Evolutionary conservation across 805 yeast genomes (phyloP).

Genomic region (Starmerella bombicola): DNA sequence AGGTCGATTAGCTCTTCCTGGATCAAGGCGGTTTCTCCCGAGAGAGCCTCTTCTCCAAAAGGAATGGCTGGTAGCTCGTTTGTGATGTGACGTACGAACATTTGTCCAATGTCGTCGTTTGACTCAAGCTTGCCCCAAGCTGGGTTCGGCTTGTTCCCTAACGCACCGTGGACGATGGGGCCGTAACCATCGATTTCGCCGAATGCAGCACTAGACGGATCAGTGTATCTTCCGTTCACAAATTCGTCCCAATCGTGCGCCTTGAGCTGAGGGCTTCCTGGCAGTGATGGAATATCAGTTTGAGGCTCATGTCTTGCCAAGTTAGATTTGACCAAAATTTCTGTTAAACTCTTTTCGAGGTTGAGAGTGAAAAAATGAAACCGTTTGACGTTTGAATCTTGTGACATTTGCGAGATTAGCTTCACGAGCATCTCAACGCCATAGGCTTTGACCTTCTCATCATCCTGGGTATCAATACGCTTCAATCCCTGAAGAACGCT

Average conservation of each 20-base stretch:
- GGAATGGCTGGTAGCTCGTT: constrained; percentile 71
- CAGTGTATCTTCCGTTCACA: constrained; percentile 92
- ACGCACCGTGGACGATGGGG: constrained; percentile 63
- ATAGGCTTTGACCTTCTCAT: constrained; percentile 73
- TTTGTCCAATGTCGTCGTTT: constrained; percentile 44
- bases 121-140: constrained; percentile 72
- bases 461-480: constrained; percentile 63
- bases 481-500: constrained; percentile 56
- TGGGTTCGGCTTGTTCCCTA: constrained; percentile 50
- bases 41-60: constrained; percentile 78
- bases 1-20: constrained; percentile 79
- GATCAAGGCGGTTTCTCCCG: constrained; percentile 81
- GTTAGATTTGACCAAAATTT: constrained; percentile 54
- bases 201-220: constrained; percentile 88
- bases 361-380: constrained; percentile 89
- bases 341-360: constrained; percentile 83
- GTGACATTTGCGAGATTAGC: constrained; percentile 58
- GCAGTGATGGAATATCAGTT: not conserved
- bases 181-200: constrained; percentile 98
- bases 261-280: constrained; percentile 18
- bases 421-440: constrained; percentile 72
- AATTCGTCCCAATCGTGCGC: constrained; percentile 94
- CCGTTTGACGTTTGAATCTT: constrained; percentile 54
- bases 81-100: constrained; percentile 62
- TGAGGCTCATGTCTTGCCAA: constrained; percentile 24